Conservation (phyloP, 148 eudicot genomes). For the Diospyros lotus region DNA sequence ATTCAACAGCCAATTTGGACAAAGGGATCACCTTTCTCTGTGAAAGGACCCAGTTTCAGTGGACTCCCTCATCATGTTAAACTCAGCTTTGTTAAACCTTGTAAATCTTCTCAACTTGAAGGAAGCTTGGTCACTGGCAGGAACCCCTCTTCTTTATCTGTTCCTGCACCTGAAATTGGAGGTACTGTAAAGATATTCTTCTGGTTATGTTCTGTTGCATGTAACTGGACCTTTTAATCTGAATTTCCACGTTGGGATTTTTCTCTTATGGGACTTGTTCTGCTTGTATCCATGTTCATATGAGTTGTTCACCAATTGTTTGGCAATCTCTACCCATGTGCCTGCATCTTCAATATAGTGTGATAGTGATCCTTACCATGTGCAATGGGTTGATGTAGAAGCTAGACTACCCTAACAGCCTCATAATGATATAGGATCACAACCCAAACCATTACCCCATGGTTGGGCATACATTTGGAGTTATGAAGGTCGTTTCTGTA, state of each 20-base stretch:
- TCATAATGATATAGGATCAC: background rate
- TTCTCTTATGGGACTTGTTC: background rate
- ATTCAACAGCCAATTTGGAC: conserved; percentile 44
- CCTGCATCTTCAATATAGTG: background rate
- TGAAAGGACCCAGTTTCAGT: conserved; percentile 21
- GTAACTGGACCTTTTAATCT: background rate
- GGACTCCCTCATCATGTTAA: conserved; percentile 20
- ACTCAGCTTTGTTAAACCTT: conserved; percentile 32
- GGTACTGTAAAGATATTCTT: conserved; percentile 27
- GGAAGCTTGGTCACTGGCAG: conserved; percentile 51
- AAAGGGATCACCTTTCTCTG: conserved; percentile 24
- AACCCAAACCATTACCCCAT: background rate
- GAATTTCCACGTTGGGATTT: too few species aligned
- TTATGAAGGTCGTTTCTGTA: background rate
- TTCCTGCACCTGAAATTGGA: conserved; percentile 40
- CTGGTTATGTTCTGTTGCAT: background rate
- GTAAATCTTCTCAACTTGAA: conserved; percentile 36
- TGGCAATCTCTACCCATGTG: background rate
- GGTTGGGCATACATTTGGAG: background rate
- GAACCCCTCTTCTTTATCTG: conserved; percentile 40
- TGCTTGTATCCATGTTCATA: background rate
- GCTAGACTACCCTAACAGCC: background rate
- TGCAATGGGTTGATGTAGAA: background rate
- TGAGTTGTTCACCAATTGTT: background rate
- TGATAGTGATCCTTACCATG: background rate